Conservation (phyloP, 164 flowering plant species). For the Warburgia ugandensis region DNA sequence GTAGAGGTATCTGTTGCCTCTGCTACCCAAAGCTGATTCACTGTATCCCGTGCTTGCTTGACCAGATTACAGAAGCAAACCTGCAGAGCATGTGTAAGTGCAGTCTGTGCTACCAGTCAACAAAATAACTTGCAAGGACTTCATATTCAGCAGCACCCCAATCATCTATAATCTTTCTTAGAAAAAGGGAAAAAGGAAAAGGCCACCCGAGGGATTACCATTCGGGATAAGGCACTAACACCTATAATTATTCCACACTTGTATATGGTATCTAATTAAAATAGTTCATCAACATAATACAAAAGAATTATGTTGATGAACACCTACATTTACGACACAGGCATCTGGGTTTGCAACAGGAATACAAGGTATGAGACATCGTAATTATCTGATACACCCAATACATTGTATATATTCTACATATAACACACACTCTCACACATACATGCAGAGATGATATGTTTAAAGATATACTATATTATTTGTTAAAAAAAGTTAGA, state of each 20-base stretch:
- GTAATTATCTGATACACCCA: no score
- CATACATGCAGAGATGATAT: no score
- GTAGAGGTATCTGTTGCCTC: conserved; percentile 85
- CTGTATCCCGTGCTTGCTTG: conserved; percentile 57
- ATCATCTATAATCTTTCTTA: no score
- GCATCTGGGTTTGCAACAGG: no score
- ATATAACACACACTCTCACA: no score
- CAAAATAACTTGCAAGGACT: not conserved
- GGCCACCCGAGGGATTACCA: not conserved
- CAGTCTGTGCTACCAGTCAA: not conserved
- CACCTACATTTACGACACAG: no score
- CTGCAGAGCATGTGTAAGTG: conserved; percentile 26
- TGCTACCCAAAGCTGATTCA: conserved; percentile 82
- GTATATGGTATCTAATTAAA: not conserved
- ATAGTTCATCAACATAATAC: no score
- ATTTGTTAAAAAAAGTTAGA: no score
- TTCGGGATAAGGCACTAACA: not conserved
- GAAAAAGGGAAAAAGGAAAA: not conserved
- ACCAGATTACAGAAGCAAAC: conserved; percentile 77
- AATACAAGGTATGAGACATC: no score
- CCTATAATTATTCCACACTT: not conserved
- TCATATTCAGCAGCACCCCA: not conserved
- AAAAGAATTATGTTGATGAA: no score
- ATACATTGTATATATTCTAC: no score
- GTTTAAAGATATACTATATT: no score